These are phyloP conservation scores for Monosporozyma siamensis DNA, from an alignment of 805 yeast genomes.

Conservation along the genomic window DNA sequence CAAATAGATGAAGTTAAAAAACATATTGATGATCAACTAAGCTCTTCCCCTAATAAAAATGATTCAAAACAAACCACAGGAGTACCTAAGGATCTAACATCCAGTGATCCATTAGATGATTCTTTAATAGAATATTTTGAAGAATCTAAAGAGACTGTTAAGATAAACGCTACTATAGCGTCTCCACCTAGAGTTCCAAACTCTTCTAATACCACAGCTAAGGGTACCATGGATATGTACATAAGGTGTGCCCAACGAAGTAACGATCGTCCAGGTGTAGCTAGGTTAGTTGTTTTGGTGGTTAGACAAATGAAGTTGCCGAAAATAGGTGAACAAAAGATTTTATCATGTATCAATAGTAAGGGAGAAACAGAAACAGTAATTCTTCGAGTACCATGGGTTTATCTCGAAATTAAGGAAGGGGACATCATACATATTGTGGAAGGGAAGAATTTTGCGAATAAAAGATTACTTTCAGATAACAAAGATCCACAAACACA, in stretches of 20 bases:
- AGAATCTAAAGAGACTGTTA: background rate
- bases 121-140: slow-evolving; percentile 16
- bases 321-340: slow-evolving; percentile 36
- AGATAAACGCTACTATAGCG: background rate
- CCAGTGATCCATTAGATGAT: slow-evolving; percentile 11
- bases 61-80: background rate
- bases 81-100: background rate
- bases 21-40: too few relatives aligned
- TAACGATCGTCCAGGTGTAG: slow-evolving; percentile 37
- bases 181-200: background rate
- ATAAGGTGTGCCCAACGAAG: slow-evolving; percentile 34
- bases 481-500: slow-evolving; percentile 22
- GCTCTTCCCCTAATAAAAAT: too few relatives aligned
- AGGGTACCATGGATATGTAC: slow-evolving; percentile 2
- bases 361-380: slow-evolving; percentile 32
- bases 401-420: slow-evolving; percentile 36
- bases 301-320: slow-evolving; percentile 14
- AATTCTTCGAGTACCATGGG: slow-evolving; percentile 55
- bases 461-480: slow-evolving; percentile 24
- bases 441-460: slow-evolving; percentile 30
- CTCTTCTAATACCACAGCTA: background rate
- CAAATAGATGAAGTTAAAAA: too few relatives aligned
- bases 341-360: slow-evolving; percentile 42
- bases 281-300: slow-evolving; percentile 22
- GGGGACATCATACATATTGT: slow-evolving; percentile 58